Base-by-base conservation (phyloP, 139 green algal genomes). In the Coelastrella sp. region DNA sequence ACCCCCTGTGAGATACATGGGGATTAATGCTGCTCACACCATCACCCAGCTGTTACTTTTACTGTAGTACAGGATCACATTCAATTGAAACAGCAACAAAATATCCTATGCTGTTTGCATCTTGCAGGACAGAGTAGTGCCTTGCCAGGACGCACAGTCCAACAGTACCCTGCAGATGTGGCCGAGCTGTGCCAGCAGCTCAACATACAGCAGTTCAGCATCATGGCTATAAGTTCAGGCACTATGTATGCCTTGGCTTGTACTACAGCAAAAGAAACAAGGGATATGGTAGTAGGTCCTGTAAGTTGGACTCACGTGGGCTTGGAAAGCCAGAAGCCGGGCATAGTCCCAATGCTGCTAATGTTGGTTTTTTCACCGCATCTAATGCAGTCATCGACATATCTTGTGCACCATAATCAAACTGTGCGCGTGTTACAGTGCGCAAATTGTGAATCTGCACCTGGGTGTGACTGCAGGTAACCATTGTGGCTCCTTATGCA, bases 231-330 rank as follows among this genome's bases (percentile, higher is more conserved):
- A 5, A 71, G 50, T 37, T 51, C 75, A 45, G 75, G 75, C 21
- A 71, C 53, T 1, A 53, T 82, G 75, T 82, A 82, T 41, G 75
- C 75, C 3, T 45, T 82, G 21, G 75, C 75, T 5, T 43, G 41
- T 6, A 82, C 75, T 2, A 27, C 57, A 38, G 75, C 75, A 40
- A 34, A 19, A 27, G 53, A 69, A 43, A 82, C 75, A 40, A 59
- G 37, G 2, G 23, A 82, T 53, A 69, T 51, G 53, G 30, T 82
- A 19, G 51, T 57, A 0, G 75, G 75, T 9, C 53, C 53, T 32
- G 53, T 64, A 34, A 64, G 53, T 64, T 19, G 27, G 17, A 21
- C 21, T 64, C 17, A 15, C 48, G n/a, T n/a, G n/a, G n/a, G n/a
- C n/a, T n/a, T n/a, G n/a, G n/a, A n/a, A n/a, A n/a, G n/a, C n/a